Conservation (phyloP, 2,329 filamentous ascomycete species). For the Hawksworthiomyces lignivorus region DNA sequence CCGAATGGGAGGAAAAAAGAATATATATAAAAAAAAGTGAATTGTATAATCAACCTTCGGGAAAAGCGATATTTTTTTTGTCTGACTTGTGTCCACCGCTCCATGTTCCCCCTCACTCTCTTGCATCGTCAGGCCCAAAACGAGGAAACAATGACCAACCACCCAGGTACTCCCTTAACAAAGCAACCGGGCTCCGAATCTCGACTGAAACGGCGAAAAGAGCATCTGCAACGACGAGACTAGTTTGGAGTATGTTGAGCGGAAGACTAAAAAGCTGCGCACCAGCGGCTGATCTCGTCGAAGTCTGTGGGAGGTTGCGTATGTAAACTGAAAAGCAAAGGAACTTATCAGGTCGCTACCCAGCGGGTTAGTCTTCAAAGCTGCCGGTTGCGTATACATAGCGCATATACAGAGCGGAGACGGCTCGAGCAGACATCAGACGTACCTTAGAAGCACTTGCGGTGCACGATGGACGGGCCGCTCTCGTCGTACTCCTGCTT, state of each 20-base stretch:
- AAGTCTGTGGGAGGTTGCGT: constrained; percentile 32
- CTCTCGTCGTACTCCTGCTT: constrained; percentile 99
- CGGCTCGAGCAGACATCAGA: constrained; percentile 10
- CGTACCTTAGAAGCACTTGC: constrained; percentile 99
- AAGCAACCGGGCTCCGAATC: constrained; percentile 41
- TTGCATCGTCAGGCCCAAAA: constrained; percentile 31
- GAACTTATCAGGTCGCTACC: no score
- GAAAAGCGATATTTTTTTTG: constrained; percentile 7
- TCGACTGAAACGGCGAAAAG: constrained; percentile 38
- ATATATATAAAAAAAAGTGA: constrained; percentile 39
- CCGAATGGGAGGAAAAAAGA: constrained; percentile 35
- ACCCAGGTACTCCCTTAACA: constrained; percentile 29
- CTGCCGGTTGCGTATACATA: no score
- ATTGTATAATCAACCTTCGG: constrained; percentile 50
- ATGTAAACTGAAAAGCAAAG: background rate
- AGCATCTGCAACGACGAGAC: constrained; percentile 52
- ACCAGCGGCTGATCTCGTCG: constrained; percentile 36
- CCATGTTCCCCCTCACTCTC: constrained; percentile 34
- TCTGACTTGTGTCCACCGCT: constrained; percentile 6
- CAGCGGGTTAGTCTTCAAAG: no score
- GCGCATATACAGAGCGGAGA: background rate
- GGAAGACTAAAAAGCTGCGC: constrained; percentile 35
- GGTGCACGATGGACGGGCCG: constrained; percentile 97
- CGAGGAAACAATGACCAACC: constrained; percentile 41
- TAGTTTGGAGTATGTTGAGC: constrained; percentile 38